Conservation (phyloP, 2,329 filamentous ascomycete species). For the Stemphylium vesicarium region DNA sequence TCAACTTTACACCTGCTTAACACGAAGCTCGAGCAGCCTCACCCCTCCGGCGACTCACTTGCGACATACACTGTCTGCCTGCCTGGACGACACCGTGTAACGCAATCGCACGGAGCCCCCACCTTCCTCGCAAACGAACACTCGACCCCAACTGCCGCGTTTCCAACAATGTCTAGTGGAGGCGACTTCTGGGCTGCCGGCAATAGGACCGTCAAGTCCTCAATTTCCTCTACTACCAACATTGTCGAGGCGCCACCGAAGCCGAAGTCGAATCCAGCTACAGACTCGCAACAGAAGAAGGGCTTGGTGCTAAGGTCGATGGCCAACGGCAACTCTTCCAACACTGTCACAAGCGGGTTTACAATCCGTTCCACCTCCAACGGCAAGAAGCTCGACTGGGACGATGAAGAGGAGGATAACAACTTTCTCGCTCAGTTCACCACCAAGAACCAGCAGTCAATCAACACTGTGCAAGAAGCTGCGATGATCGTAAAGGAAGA, state of each 20-base stretch:
- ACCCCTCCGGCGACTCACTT: too few relatives aligned
- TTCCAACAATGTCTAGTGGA: background rate
- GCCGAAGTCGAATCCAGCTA: background rate
- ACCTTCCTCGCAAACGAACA: background rate
- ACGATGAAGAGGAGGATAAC: slow-evolving; percentile 29
- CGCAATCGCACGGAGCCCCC: too few relatives aligned
- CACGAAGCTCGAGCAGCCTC: too few relatives aligned
- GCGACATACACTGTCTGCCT: too few relatives aligned
- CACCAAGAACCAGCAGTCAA: background rate
- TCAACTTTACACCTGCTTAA: too few relatives aligned
- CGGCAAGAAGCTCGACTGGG: slow-evolving; percentile 21
- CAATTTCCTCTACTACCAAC: background rate
- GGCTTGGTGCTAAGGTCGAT: slow-evolving; percentile 6
- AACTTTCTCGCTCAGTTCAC: slow-evolving; percentile 13
- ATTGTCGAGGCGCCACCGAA: slow-evolving; percentile 2
- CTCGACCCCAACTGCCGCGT: background rate
- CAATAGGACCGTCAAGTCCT: slow-evolving; percentile 3
- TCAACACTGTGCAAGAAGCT: slow-evolving; percentile 1
- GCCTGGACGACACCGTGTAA: too few relatives aligned
- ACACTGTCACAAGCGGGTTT: background rate
- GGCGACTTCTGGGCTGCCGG: slow-evolving; percentile 12
- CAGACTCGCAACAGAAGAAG: slow-evolving; percentile 3
- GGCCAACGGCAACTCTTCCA: background rate
- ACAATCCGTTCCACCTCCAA: background rate
- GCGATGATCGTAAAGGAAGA: slow-evolving; percentile 8